These are phyloP conservation scores for Botryosphaeria dothidea DNA, from an alignment of 2,329 filamentous ascomycete species.

Conservation along the genomic window DNA sequence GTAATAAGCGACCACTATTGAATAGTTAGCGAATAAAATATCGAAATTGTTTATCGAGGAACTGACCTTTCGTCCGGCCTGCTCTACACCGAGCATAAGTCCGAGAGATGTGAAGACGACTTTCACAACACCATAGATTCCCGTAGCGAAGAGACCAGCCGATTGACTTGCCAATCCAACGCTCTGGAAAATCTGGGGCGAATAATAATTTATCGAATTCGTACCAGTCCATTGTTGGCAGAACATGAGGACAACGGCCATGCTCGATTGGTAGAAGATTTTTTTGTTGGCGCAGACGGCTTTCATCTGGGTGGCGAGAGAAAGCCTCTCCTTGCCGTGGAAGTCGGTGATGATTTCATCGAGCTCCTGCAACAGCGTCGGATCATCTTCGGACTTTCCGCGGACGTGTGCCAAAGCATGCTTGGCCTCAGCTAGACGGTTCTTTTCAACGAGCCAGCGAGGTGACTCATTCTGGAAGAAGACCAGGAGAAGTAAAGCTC, in stretches of 20 bases:
- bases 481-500: constrained; percentile 50
- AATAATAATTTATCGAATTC: constrained; percentile 39
- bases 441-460: constrained; percentile 57
- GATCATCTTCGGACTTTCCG: constrained; percentile 35
- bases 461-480: constrained; percentile 55
- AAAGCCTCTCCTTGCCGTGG: constrained; percentile 44
- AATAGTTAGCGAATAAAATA: not conserved
- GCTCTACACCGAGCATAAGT: constrained; percentile 48
- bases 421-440: constrained; percentile 47
- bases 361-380: constrained; percentile 41
- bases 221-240: constrained; percentile 43
- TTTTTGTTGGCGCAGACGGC: constrained; percentile 39
- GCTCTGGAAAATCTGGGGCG: constrained; percentile 46
- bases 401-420: constrained; percentile 43
- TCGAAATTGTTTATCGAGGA: constrained; percentile 10
- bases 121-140: constrained; percentile 50
- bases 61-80: constrained; percentile 44
- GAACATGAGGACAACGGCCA: constrained; percentile 48
- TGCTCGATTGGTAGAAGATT: constrained; percentile 43
- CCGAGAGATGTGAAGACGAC: constrained; percentile 46
- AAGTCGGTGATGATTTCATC: constrained; percentile 46
- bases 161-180: constrained; percentile 42
- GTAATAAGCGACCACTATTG: constrained; percentile 43
- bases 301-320: constrained; percentile 40
- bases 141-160: constrained; percentile 47